Conservation (phyloP, 2,329 filamentous ascomycete genomes). For the Nemania sp. region DNA sequence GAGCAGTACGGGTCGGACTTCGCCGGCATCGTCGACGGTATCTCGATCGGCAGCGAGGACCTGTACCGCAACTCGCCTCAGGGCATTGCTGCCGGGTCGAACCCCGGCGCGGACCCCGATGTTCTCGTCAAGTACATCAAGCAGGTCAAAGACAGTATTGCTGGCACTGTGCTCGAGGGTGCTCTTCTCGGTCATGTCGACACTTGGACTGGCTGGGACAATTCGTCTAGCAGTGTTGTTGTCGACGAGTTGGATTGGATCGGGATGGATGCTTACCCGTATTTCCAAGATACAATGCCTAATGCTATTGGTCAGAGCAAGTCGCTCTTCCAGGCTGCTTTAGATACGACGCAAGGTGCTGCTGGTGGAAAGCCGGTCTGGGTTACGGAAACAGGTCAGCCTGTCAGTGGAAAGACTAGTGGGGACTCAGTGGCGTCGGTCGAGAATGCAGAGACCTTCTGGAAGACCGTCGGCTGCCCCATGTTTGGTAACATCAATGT, state of each 20-base stretch:
- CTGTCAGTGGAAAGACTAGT: slow-evolving; percentile 74
- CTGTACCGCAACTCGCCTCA: slow-evolving; percentile 82
- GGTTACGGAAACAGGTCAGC: slow-evolving; percentile 92
- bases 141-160: slow-evolving; percentile 72
- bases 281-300: slow-evolving; percentile 77
- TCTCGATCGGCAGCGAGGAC: slow-evolving; percentile 89
- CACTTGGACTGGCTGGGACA: slow-evolving; percentile 85
- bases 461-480: slow-evolving; percentile 81
- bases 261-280: slow-evolving; percentile 87
- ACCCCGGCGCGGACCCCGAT: slow-evolving; percentile 71
- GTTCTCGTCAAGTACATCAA: slow-evolving; percentile 77
- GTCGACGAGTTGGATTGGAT: slow-evolving; percentile 80
- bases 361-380: slow-evolving; percentile 78
- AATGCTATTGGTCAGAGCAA: slow-evolving; percentile 75
- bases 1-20: slow-evolving; percentile 74
- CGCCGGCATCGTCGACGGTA: slow-evolving; percentile 77
- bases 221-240: slow-evolving; percentile 77
- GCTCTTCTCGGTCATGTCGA: slow-evolving; percentile 85
- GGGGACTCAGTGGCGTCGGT: slow-evolving; percentile 72
- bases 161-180: slow-evolving; percentile 68
- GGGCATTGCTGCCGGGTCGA: slow-evolving; percentile 72
- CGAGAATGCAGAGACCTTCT: slow-evolving; percentile 82
- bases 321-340: slow-evolving; percentile 75
- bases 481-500: slow-evolving; percentile 73
- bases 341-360: slow-evolving; percentile 68